Evolutionary conservation across 108 stramenopile genomes (phyloP).

Genomic region (Pseudonitzschia delicatissima): DNA sequence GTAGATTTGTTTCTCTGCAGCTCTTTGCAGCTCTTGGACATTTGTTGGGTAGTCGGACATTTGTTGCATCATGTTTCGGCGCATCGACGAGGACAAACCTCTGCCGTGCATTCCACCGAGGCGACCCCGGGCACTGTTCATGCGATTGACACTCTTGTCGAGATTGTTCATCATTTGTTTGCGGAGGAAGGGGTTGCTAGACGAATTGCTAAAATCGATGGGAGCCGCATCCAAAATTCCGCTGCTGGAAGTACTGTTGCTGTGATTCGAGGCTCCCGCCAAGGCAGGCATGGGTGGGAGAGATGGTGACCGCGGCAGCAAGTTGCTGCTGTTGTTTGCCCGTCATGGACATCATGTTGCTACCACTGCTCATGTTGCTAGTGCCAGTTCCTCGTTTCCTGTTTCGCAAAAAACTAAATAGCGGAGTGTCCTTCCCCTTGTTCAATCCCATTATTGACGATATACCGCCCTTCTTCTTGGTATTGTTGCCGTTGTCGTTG

Average conservation of each 20-base stretch:
- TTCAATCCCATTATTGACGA: conserved; percentile 1
- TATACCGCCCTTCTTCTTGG: background rate
- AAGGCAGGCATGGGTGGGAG: background rate
- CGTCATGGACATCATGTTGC: background rate
- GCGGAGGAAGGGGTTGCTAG: conserved; percentile 6
- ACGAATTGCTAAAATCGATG: background rate
- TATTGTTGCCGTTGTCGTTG: conserved; percentile 8
- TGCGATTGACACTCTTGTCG: conserved; percentile 1
- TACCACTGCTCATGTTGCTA: background rate
- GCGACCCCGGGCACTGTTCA: background rate
- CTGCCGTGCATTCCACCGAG: background rate
- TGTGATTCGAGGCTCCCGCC: too few species aligned
- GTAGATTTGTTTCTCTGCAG: background rate
- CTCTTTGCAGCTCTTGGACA: background rate
- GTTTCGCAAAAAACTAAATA: conserved; percentile 29
- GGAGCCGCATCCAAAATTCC: background rate
- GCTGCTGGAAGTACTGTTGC: background rate
- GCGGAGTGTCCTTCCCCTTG: conserved; percentile 18
- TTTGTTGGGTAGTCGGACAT: too few species aligned
- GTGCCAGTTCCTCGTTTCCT: conserved; percentile 4
- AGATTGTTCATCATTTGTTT: conserved; percentile 6
- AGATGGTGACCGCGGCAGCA: background rate
- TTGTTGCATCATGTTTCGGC: conserved; percentile 5
- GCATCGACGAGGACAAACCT: background rate
- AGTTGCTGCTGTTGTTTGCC: background rate